Base-by-base conservation (phyloP, 2,329 filamentous ascomycete species). In the Paraphoma chrysanthemicola region DNA sequence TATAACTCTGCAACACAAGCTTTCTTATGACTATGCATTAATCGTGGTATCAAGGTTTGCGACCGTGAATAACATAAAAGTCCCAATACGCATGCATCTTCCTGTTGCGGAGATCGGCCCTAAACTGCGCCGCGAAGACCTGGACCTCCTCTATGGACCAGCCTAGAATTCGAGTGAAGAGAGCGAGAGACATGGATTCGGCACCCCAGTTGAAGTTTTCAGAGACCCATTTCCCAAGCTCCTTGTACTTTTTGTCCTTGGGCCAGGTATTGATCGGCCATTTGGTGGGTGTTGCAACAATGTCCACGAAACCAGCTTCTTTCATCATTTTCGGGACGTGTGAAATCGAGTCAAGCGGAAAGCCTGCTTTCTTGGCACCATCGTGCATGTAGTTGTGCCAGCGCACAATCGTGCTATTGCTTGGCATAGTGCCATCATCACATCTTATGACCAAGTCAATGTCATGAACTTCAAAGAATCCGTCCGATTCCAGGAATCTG, bases 101-200 rank as follows among this genome's bases (percentile, higher is more conserved):
- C 41, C 55, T 66, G 14, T 57, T 63, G n/a, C 59, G 48, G 12
- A 72, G 43, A 53, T 75, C 71, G 14, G 62, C 56, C 23, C 68
- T 55, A 8, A 67, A 43, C 8, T 44, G 43, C 14, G 62, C 66
- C 17, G 72, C 57, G 46, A 81, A 76, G 2, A 80, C 70, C 48
- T 78, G 75, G 5, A 81, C 77, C 60, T 80, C 77, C 29, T 78
- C 73, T 50, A 73, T 71, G 43, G 64, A 70, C 79, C 79, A 81
- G 6, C 78, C 78, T 17, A 81, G 64, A 2, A 67, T 75, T 29
- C 77, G 61, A 2, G 78, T 80, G 46, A 80, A 69, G 28, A 80
- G 63, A 4, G 77, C 78, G 48, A 81, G 66, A 51, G 74, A 76
- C 57, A 79, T 78, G 1, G 73, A 78, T 62, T 81, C 77, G 16